Evolutionary conservation across 2,329 filamentous ascomycete species (phyloP), one percentile per base, ranked within the genome.

Genomic region (Reticulascus tulasneorum): DNA sequence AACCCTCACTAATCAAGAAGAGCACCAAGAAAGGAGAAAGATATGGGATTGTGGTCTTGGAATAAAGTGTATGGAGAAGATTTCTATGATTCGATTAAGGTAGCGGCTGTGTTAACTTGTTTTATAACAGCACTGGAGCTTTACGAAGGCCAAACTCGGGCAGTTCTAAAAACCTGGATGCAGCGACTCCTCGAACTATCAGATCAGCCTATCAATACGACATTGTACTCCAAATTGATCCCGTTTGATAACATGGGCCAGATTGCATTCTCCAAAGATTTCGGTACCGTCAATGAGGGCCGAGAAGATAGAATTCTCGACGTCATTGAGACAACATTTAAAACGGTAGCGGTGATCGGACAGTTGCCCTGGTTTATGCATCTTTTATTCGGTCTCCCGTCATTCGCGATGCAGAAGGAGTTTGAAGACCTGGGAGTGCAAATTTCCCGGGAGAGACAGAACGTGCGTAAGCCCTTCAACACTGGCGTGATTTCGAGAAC

Each of bases 391-490:
- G n/a, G 19, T 0, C 17, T 53, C 4, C 48, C 40, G 12, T 24
- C 39, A 2, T 26, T 41, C 9, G 46, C 40, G 1, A 38, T 45
- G 21, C 31, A 33, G n/a, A 44, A 32, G 7, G 39, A 50, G n/a
- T 53, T 53, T 26, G 71, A 79, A 56, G 68, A 74, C 54, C 63
- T 73, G 57, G 64, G 46, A 55, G 64, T 40, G 51, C 60, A 38
- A 49, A 60, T 52, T 38, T 49, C 45, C 22, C 40, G 48, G 38
- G 44, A 42, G 47, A 49, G 39, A 41, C 36, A 35, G 12, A 35
- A 47, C 25, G 46, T 41, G 40, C 37, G 28, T 33, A 9, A 13
- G 7, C 4, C 10, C 9, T 6, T 16, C n/a, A n/a, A n/a, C n/a
- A n/a, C n/a, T 15, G 8, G n/a, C 12, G 19, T 26, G 9, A 9